phyloP scores from a whole-genome alignment of 257 asterid species.

The Nicotiana benthamiana region DNA sequence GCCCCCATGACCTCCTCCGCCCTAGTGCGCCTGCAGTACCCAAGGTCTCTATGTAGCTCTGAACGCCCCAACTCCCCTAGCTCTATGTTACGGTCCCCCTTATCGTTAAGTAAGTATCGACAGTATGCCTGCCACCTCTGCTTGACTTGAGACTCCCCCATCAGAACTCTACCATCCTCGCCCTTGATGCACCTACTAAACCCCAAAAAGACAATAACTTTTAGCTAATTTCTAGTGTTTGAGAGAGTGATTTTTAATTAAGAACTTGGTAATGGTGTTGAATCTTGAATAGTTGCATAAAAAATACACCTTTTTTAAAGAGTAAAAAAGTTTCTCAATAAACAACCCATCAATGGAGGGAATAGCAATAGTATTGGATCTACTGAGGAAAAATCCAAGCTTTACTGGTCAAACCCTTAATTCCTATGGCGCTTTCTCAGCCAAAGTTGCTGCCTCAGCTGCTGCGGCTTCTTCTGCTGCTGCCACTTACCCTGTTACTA shows the following conservation, averaged over 20 bases:
- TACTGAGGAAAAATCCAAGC: conserved; percentile 44
- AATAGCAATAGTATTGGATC: conserved; percentile 43
- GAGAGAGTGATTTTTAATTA: background rate
- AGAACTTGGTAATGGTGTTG: conserved; percentile 8
- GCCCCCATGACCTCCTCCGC: no score
- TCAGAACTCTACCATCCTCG: no score
- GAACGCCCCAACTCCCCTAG: no score
- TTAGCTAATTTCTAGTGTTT: background rate
- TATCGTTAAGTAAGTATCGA: no score
- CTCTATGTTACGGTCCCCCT: no score
- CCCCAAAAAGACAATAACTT: background rate
- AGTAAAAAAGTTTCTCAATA: background rate
- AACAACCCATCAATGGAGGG: conserved; percentile 40
- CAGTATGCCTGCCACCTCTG: no score
- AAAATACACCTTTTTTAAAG: background rate
- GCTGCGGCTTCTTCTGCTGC: conserved; percentile 40
- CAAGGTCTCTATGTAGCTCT: no score
- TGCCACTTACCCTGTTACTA: conserved; percentile 40
- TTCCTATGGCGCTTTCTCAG: conserved; percentile 42
- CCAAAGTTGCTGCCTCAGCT: conserved; percentile 36
- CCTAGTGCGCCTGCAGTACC: no score
- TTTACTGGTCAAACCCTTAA: conserved; percentile 32
- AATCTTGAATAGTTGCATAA: background rate
- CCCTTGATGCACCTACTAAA: no score
- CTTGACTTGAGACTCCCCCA: no score